These are phyloP conservation scores for Chalciporus sphaerocephalus DNA, from an alignment of 768 basidiomycete genomes.

Conservation along the genomic window DNA sequence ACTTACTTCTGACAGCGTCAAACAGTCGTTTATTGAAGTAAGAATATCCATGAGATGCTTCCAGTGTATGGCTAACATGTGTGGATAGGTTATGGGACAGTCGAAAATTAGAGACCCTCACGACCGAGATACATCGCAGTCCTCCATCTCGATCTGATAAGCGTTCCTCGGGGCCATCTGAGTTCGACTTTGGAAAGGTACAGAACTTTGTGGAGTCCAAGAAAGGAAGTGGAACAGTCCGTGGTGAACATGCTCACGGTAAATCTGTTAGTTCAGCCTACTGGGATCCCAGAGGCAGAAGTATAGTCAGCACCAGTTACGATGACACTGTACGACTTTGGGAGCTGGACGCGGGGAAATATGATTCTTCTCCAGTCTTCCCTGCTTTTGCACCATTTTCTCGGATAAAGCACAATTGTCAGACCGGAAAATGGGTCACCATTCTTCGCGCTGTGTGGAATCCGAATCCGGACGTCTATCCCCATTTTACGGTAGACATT, in stretches of 20 bases:
- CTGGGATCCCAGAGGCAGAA: conserved; percentile 78
- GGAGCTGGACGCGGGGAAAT: conserved; percentile 56
- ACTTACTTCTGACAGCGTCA: conserved; percentile 69
- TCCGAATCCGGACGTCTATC: conserved; percentile 72
- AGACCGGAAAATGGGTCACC: conserved; percentile 83
- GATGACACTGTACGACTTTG: conserved; percentile 76
- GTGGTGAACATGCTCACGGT: conserved; percentile 63
- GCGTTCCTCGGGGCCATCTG: conserved; percentile 15
- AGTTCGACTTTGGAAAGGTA: conserved; percentile 41
- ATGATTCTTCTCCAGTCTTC: conserved; percentile 47
- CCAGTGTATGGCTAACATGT: neutral
- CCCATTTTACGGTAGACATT: conserved; percentile 67
- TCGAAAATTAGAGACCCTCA: conserved; percentile 54
- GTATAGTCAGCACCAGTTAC: conserved; percentile 81
- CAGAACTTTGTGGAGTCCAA: conserved; percentile 48
- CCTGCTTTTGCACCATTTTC: conserved; percentile 60
- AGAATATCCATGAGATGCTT: conserved; percentile 12
- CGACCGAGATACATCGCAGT: conserved; percentile 17
- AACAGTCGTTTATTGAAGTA: conserved; percentile 72
- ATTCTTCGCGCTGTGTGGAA: conserved; percentile 75
- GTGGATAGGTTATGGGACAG: conserved; percentile 70
- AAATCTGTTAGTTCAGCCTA: conserved; percentile 81
- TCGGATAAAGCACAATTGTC: conserved; percentile 68
- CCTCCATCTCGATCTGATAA: conserved; percentile 23
- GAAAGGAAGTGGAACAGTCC: conserved; percentile 50